A percentile compares a stretch with the other conserved stretches of the same genome.
Conservation (phyloP, 208 protist genomes). For the Crithidia fasciculata region DNA sequence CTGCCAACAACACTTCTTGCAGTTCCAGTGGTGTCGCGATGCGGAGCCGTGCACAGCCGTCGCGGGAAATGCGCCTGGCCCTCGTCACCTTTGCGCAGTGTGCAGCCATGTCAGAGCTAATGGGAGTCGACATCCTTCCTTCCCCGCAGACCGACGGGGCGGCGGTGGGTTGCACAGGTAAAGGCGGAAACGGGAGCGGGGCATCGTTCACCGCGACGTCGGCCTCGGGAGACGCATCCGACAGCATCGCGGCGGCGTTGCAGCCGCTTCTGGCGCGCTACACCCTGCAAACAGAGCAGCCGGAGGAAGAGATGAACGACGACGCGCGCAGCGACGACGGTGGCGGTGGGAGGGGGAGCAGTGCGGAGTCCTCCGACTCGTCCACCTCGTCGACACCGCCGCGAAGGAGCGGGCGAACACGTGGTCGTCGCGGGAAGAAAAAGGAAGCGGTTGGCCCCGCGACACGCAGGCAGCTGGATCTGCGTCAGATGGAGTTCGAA, state of each 20-base stretch:
- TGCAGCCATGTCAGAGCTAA: slow-evolving; percentile 66
- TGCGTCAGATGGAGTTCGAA: slow-evolving; percentile 66
- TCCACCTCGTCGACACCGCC: slow-evolving; percentile 1
- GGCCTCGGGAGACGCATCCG: slow-evolving; percentile 16
- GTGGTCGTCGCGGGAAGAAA: not conserved
- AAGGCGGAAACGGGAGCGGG: not conserved
- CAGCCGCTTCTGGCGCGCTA: slow-evolving; percentile 52
- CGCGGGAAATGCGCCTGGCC: slow-evolving; percentile 38
- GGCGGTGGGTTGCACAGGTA: not conserved
- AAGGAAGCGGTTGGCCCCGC: not conserved
- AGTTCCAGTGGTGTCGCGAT: not conserved
- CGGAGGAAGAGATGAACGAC: not conserved
- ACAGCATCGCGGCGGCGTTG: slow-evolving; percentile 40
- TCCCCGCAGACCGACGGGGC: not conserved
- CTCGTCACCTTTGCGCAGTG: slow-evolving; percentile 78
- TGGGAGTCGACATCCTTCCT: slow-evolving; percentile 50
- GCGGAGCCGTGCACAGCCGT: slow-evolving; percentile 17
- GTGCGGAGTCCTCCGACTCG: slow-evolving; percentile 2
- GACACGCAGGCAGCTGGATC: slow-evolving; percentile 34
- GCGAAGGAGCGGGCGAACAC: not conserved
- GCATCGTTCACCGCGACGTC: slow-evolving; percentile 9
- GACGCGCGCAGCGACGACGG: not conserved
- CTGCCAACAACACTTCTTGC: not conserved
- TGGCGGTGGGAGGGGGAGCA: not conserved
- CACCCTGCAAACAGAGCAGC: slow-evolving; percentile 27